Base-by-base conservation (phyloP, 2,329 filamentous ascomycete genomes). In the Alternaria sp. region DNA sequence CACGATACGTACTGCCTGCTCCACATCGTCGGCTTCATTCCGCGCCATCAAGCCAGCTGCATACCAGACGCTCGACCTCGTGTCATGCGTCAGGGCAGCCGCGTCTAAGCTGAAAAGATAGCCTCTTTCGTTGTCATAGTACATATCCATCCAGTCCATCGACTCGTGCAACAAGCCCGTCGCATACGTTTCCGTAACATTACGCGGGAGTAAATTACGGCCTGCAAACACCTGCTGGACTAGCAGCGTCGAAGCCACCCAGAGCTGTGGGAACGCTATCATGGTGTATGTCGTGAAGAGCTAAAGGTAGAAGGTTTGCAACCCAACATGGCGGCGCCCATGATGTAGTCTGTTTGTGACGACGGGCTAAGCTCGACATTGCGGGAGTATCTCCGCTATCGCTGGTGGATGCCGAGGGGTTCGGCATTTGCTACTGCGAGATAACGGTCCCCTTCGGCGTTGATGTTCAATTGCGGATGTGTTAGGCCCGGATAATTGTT, bases 21-120 rank as follows among this genome's bases (percentile, higher is more conserved):
- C 69, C 4, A 81, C 80, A 71, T 89, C 86, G 21, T 79, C 75
- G 15, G 80, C 82, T 13, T 83, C 62, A 67, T 89, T 87, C 3
- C 87, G 81, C 13, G 86, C 85, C 21, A 89, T 74, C 4, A 90
- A 79, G 0, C 87, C 87, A 5, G 86, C 80, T 0, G 86, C 86
- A 72, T 89, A 89, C 87, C 88, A 89, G 0, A 82, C 82, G 0
- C 86, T 87, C 46, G 82, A 84, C 57, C 87, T 82, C 0, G 86
- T 89, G 47, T 88, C 86, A 62, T 89, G 86, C 3, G 83, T 80
- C 7, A 87, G 77, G 0, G 86, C 84, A 9, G 80, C 72, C 3
- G 80, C 77, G 60, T 81, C 77, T 43, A 85, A 81, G 47, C 84
- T 81, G 72, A 86, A 87, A 15, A 89, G 74, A 61, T 89, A 89